phyloP scores from a whole-genome alignment of 225 moss, liverwort and hornwort genomes.

The Pleurozium schreberi region DNA sequence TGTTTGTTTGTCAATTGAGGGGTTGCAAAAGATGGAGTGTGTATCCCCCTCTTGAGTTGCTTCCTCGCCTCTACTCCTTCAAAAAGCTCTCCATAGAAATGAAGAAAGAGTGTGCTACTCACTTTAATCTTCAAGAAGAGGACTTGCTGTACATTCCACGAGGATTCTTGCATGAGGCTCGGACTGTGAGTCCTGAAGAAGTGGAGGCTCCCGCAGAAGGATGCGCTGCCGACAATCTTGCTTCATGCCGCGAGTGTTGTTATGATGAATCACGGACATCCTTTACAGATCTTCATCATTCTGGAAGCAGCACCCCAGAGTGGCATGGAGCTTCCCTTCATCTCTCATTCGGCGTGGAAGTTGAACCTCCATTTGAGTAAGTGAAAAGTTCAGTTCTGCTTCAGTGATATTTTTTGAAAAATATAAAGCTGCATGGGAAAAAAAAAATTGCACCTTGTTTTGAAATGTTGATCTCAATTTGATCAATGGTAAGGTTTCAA shows the following conservation, averaged over 20 bases:
- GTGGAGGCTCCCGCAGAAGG: not conserved
- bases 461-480: not conserved
- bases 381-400: slow-evolving; percentile 1
- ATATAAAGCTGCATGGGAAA: not conserved
- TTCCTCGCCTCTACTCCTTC: slow-evolving; percentile 59
- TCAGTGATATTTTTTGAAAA: not conserved
- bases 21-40: slow-evolving; percentile 66
- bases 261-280: not conserved
- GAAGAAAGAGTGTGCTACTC: not conserved
- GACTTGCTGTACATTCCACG: slow-evolving; percentile 68
- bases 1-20: slow-evolving; percentile 63
- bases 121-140: slow-evolving; percentile 25
- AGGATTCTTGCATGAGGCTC: slow-evolving; percentile 71
- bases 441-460: not conserved
- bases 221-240: not conserved
- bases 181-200: slow-evolving; percentile 3
- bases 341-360: slow-evolving; percentile 75
- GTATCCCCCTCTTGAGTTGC: slow-evolving; percentile 29
- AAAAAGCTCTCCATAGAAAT: slow-evolving; percentile 9
- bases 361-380: slow-evolving; percentile 85
- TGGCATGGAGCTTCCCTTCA: slow-evolving; percentile 54
- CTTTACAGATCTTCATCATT: not conserved
- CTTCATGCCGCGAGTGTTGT: not conserved
- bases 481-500: not conserved
- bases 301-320: not conserved